Evolutionary conservation across 1,284 basidiomycete species (phyloP).

Genomic region (Paramarasmius palmivorus): DNA sequence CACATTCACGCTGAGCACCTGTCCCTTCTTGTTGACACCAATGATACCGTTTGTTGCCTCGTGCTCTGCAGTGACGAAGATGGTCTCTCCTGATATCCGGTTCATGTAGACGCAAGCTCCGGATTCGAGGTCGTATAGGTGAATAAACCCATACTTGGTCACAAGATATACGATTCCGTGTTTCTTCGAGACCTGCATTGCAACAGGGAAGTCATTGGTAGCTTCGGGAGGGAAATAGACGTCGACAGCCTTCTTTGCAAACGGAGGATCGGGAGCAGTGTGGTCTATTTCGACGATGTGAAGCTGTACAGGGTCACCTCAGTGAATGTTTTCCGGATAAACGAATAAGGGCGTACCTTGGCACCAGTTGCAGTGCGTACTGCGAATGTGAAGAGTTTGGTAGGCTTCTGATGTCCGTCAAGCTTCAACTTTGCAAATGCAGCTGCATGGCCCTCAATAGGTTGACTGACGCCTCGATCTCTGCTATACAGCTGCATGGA

Average conservation of each 20-base stretch:
- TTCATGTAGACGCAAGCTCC: conserved; percentile 99
- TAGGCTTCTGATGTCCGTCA: conserved; percentile 81
- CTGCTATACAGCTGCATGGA: conserved; percentile 94
- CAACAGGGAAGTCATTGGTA: conserved; percentile 99
- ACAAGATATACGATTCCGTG: conserved; percentile 98
- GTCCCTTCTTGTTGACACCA: conserved; percentile 99
- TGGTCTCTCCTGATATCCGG: conserved; percentile 98
- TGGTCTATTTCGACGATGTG: conserved; percentile 99
- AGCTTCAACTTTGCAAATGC: conserved; percentile 92
- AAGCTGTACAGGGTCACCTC: conserved; percentile 57
- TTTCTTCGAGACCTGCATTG: conserved; percentile 98
- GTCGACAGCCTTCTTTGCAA: conserved; percentile 97
- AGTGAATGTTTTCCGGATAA: conserved; percentile 4
- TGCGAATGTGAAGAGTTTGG: conserved; percentile 96
- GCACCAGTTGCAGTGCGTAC: conserved; percentile 95
- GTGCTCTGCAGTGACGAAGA: conserved; percentile 98
- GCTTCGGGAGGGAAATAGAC: conserved; percentile 99
- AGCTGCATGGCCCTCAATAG: conserved; percentile 98
- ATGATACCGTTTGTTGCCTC: conserved; percentile 95
- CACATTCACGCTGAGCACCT: conserved; percentile 95
- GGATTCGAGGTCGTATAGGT: conserved; percentile 98
- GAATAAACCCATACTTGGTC: conserved; percentile 99
- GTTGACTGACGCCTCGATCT: conserved; percentile 94
- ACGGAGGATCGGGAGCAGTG: conserved; percentile 91
- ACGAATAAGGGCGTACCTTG: conserved; percentile 65